Conservation (phyloP, 2,329 filamentous ascomycete genomes). For the Thermoascus crustaceus region DNA sequence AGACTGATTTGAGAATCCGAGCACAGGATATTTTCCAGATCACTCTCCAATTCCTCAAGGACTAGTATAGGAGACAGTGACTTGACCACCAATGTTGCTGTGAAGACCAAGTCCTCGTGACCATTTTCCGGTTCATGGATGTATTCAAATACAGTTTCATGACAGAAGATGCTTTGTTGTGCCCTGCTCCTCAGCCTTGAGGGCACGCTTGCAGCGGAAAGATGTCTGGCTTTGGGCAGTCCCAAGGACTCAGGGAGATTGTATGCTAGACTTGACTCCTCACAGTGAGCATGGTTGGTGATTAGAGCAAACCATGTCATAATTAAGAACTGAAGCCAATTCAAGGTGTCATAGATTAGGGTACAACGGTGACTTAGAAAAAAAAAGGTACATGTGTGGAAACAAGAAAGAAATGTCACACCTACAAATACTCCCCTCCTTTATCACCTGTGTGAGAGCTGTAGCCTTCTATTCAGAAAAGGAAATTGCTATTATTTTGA, state of each 20-base stretch:
- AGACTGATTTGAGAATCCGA: slow-evolving; percentile 8
- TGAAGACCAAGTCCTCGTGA: slow-evolving; percentile 6
- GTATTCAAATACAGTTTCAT: background rate
- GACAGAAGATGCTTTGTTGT: background rate
- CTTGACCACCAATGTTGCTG: slow-evolving; percentile 7
- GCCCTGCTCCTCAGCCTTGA: background rate
- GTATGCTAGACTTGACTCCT: too few species aligned
- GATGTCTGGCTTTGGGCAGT: background rate
- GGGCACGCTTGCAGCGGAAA: background rate
- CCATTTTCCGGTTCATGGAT: background rate
- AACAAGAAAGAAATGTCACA: too few species aligned
- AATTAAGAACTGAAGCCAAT: too few species aligned
- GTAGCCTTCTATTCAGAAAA: too few species aligned
- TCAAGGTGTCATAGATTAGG: too few species aligned
- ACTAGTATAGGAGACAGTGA: slow-evolving; percentile 9
- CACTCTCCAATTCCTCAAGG: slow-evolving; percentile 9
- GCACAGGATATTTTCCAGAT: slow-evolving; percentile 6
- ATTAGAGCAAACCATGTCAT: too few species aligned
- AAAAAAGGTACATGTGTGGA: too few species aligned
- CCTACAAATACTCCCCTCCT: too few species aligned
- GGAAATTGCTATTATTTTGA: too few species aligned
- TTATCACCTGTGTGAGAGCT: too few species aligned
- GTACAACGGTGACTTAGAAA: too few species aligned
- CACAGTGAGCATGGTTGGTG: too few species aligned
- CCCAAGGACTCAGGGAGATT: background rate